These are phyloP conservation scores for Podospora australis DNA, from an alignment of 495 filamentous ascomycete species.

Conservation along the genomic window DNA sequence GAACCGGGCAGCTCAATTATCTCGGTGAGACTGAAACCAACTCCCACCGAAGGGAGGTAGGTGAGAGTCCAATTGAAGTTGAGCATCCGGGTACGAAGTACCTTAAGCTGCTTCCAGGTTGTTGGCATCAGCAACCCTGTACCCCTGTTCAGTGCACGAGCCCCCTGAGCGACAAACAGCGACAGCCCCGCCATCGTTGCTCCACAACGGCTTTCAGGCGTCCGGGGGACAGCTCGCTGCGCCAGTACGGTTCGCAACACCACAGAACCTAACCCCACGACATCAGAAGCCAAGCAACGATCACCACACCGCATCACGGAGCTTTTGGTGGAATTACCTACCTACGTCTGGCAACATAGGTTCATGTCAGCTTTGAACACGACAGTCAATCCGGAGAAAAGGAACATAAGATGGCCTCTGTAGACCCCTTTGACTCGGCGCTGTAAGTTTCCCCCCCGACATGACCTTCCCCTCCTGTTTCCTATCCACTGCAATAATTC, in stretches of 20 bases:
- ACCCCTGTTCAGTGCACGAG: conserved; percentile 1
- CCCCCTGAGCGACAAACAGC: conserved; percentile 3
- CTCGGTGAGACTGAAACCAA: too few species aligned
- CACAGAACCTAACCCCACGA: too few species aligned
- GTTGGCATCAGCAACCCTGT: too few species aligned
- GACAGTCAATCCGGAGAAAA: too few species aligned
- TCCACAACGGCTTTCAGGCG: conserved; percentile 8
- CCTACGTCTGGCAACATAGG: too few species aligned
- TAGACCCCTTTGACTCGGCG: conserved; percentile 69
- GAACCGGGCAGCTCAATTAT: too few species aligned
- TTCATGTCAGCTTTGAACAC: too few species aligned
- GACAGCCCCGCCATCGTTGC: conserved; percentile 3
- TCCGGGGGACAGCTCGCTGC: conserved; percentile 2
- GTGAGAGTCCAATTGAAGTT: background rate
- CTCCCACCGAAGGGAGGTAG: background rate
- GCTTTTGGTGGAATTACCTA: too few species aligned
- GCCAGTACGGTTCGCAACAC: too few species aligned
- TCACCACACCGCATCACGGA: background rate
- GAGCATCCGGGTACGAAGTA: too few species aligned
- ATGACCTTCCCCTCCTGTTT: conserved; percentile 1
- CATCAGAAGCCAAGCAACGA: too few species aligned
- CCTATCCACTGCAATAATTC: background rate
- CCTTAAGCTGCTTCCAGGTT: too few species aligned
- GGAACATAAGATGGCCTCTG: conserved; percentile 40
- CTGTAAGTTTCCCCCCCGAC: conserved; percentile 53